These are phyloP conservation scores for Gorgonomyces haynaldii DNA, from an alignment of 192 early-diverging fungal genomes.

Conservation along the genomic window DNA sequence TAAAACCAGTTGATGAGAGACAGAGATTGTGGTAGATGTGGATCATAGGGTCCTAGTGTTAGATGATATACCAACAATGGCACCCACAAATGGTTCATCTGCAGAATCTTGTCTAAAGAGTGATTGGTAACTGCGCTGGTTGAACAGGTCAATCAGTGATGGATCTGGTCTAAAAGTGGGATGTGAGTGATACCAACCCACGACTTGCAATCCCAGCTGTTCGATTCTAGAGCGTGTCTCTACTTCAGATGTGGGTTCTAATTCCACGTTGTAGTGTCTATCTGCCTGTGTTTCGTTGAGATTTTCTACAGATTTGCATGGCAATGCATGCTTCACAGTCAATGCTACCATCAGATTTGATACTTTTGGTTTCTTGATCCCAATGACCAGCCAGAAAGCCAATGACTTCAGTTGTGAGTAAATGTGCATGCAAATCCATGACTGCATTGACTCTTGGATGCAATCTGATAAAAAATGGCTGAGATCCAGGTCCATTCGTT, in stretches of 20 bases:
- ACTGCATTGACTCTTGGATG: conserved; percentile 64
- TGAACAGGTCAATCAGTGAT: conserved; percentile 77
- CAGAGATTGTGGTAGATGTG: conserved; percentile 55
- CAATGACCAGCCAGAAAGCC: conserved; percentile 78
- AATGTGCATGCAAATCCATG: conserved; percentile 91
- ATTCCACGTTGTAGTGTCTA: conserved; percentile 70
- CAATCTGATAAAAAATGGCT: conserved; percentile 68
- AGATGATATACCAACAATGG: conserved; percentile 56
- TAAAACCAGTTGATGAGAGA: conserved; percentile 81
- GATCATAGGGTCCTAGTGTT: conserved; percentile 67
- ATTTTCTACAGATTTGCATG: conserved; percentile 48
- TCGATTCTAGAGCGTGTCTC: conserved; percentile 65
- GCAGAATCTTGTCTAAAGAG: conserved; percentile 54
- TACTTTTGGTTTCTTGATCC: conserved; percentile 36
- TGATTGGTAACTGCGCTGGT: conserved; percentile 74
- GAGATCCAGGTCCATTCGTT: conserved; percentile 52
- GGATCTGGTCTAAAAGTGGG: conserved; percentile 82
- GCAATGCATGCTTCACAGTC: conserved; percentile 54
- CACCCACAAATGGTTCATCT: conserved; percentile 76
- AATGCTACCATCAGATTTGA: conserved; percentile 26
- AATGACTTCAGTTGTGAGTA: conserved; percentile 79
- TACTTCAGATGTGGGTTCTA: conserved; percentile 71
- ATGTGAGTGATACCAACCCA: conserved; percentile 95
- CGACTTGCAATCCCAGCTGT: conserved; percentile 58
- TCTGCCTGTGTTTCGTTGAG: conserved; percentile 6